These are phyloP conservation scores for Tylopilus rubrobrunneus DNA, from an alignment of 768 basidiomycete species.

Conservation along the genomic window DNA sequence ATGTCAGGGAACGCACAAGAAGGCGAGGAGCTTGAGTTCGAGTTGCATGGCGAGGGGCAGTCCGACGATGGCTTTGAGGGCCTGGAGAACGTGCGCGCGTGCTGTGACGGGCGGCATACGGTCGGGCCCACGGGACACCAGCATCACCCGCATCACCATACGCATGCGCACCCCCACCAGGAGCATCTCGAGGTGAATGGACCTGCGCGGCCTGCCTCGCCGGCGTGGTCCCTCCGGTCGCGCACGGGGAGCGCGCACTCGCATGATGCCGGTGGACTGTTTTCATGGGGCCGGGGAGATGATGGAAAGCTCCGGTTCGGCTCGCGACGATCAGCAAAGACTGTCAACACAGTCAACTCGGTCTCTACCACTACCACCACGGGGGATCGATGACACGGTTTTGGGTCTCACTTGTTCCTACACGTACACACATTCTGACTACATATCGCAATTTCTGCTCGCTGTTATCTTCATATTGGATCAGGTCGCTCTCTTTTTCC, in stretches of 20 bases:
- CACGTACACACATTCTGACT: neutral
- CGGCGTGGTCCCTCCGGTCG: conserved; percentile 84
- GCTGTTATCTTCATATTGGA: neutral
- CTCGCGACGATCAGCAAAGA: conserved; percentile 54
- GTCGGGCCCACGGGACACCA: conserved; percentile 61
- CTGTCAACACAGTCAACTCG: conserved; percentile 27
- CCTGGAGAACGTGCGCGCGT: conserved; percentile 91
- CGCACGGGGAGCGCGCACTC: conserved; percentile 71
- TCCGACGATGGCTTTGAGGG: conserved; percentile 87
- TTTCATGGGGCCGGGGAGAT: conserved; percentile 63
- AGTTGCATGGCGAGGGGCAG: conserved; percentile 69
- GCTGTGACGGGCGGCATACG: conserved; percentile 84
- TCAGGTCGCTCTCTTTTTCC: neutral
- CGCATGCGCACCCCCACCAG: conserved; percentile 53
- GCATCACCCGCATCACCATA: conserved; percentile 42
- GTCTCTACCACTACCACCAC: conserved; percentile 11
- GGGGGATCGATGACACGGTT: conserved; percentile 22
- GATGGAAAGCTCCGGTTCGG: conserved; percentile 73
- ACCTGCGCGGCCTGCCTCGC: conserved; percentile 62
- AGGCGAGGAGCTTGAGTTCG: conserved; percentile 74
- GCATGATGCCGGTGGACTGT: conserved; percentile 63
- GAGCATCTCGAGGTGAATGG: conserved; percentile 50
- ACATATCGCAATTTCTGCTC: conserved; percentile 5
- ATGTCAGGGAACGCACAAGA: conserved; percentile 32
- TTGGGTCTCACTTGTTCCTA: neutral